These are phyloP conservation scores for Cenchrus fungigraminus DNA, from an alignment of 176 grass and related monocot species.

Conservation along the genomic window DNA sequence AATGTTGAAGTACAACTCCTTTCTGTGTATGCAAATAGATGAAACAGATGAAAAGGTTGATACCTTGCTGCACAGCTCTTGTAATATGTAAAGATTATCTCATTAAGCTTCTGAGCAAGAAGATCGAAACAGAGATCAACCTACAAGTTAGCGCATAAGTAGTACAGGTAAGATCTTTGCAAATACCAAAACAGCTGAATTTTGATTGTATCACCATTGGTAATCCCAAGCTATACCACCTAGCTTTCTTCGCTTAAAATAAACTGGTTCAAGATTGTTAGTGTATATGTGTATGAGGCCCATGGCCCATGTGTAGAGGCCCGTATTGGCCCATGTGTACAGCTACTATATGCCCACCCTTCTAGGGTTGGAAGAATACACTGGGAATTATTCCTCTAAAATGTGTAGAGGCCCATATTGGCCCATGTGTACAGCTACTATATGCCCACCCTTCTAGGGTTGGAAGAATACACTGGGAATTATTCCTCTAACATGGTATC, in stretches of 20 bases:
- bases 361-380: no score
- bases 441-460: no score
- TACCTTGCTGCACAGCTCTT: slow-evolving; percentile 96
- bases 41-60: slow-evolving; percentile 37
- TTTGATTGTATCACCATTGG: slow-evolving; percentile 5
- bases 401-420: no score
- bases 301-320: no score
- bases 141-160: slow-evolving; percentile 52
- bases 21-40: background rate
- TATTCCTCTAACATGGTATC: no score
- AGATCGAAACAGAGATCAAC: slow-evolving; percentile 97
- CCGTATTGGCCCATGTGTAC: no score
- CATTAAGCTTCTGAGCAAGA: slow-evolving; percentile 94
- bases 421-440: no score
- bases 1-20: background rate
- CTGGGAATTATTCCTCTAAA: no score
- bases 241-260: slow-evolving; percentile 12
- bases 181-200: slow-evolving; percentile 23
- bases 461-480: no score
- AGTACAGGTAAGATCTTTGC: slow-evolving; percentile 30
- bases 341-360: no score
- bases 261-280: background rate
- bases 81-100: slow-evolving; percentile 98
- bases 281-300: no score
- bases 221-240: slow-evolving; percentile 27